Conservation (phyloP, 2,329 filamentous ascomycete species). For the Monosporascus sp. region DNA sequence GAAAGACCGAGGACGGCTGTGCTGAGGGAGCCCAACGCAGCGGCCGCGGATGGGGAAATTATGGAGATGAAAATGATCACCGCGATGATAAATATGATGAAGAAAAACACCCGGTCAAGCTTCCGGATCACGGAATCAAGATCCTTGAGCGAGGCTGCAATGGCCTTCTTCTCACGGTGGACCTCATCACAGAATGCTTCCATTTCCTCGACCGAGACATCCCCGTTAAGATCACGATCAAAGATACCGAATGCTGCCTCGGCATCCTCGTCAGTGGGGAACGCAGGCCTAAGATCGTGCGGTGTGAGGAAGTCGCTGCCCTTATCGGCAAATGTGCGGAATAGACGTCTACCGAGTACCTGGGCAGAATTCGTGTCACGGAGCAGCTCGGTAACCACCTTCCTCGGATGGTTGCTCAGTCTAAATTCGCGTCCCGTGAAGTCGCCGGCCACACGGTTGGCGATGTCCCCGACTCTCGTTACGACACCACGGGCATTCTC, state of each 20-base stretch:
- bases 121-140: constrained; percentile 89
- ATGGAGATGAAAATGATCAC: constrained; percentile 84
- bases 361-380: constrained; percentile 70
- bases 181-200: constrained; percentile 93
- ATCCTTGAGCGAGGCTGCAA: constrained; percentile 91
- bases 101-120: constrained; percentile 82
- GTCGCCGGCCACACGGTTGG: constrained; percentile 74
- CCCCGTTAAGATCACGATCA: constrained; percentile 93
- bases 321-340: constrained; percentile 75
- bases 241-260: constrained; percentile 88
- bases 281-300: constrained; percentile 74
- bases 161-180: constrained; percentile 89
- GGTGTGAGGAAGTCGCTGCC: constrained; percentile 71
- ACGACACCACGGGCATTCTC: constrained; percentile 71
- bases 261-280: constrained; percentile 78
- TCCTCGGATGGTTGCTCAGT: constrained; percentile 69
- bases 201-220: constrained; percentile 92
- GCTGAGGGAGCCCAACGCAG: constrained; percentile 83
- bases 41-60: constrained; percentile 84
- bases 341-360: constrained; percentile 80
- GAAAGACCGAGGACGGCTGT: constrained; percentile 83
- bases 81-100: constrained; percentile 76
- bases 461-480: constrained; percentile 78
- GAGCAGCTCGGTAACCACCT: constrained; percentile 77
- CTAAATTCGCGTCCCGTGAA: constrained; percentile 74